A percentile compares a stretch with the other conserved stretches of the same genome.
These are phyloP conservation scores for Tetrahymena borealis DNA, from an alignment of 73 alveolate genomes.

Conservation along the genomic window DNA sequence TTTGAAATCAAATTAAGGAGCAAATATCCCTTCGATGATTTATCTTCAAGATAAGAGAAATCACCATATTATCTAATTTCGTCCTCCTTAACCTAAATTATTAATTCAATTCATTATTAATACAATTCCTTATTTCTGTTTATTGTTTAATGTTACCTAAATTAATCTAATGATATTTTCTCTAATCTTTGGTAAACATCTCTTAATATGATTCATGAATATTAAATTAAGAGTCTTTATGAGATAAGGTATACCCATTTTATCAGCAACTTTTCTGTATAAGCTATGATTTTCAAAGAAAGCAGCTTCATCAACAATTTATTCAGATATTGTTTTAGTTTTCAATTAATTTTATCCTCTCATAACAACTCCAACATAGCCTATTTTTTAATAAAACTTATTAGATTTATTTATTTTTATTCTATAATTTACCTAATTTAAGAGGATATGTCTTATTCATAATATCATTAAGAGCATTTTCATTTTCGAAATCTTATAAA, in stretches of 20 bases:
- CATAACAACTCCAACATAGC: slow-evolving; percentile 91
- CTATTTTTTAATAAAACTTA: slow-evolving; percentile 41
- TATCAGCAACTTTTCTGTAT: slow-evolving; percentile 43
- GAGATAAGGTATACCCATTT: slow-evolving; percentile 44
- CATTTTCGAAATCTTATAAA: slow-evolving; percentile 85
- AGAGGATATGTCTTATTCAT: slow-evolving; percentile 82
- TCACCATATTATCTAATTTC: slow-evolving; percentile 33
- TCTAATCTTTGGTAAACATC: slow-evolving; percentile 30
- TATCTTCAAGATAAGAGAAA: slow-evolving; percentile 15
- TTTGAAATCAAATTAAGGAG: slow-evolving; percentile 14
- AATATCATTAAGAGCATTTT: slow-evolving; percentile 78
- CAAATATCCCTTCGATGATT: slow-evolving; percentile 3
- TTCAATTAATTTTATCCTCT: slow-evolving; percentile 59
- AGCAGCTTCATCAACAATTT: slow-evolving; percentile 58
- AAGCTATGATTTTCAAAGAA: slow-evolving; percentile 57
- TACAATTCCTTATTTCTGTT: background rate
- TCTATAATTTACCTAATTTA: background rate
- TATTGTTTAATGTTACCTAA: background rate
- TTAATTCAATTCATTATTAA: background rate
- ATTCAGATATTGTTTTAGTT: slow-evolving; percentile 62
- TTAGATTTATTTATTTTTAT: background rate
- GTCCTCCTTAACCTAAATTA: background rate
- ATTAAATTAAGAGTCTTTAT: slow-evolving; percentile 26
- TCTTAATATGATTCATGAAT: slow-evolving; percentile 39
- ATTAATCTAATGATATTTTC: slow-evolving; percentile 29